Conservation (phyloP, 2,329 filamentous ascomycete species). For the Parafenestella ontariensis region DNA sequence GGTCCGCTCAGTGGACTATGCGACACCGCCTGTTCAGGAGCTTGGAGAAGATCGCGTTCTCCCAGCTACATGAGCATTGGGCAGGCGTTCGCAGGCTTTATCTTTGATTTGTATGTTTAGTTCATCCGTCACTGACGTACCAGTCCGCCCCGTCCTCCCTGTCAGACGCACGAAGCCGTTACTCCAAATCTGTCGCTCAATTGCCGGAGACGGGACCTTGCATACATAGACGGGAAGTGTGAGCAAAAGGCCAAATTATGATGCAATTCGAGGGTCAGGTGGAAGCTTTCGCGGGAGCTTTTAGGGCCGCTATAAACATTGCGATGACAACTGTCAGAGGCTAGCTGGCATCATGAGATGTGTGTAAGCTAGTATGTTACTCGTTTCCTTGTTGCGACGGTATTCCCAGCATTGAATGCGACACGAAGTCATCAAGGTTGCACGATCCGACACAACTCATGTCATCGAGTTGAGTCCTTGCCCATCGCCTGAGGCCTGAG, state of each 20-base stretch:
- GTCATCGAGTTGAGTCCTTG: constrained; percentile 3
- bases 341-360: constrained; percentile 5
- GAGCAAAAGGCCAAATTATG: background rate
- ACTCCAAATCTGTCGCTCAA: constrained; percentile 11
- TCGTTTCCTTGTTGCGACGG: background rate
- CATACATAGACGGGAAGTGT: constrained; percentile 16
- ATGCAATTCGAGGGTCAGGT: constrained; percentile 3
- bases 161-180: constrained; percentile 24
- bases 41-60: background rate
- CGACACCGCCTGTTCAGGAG: background rate
- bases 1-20: background rate
- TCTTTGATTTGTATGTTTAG: background rate
- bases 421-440: constrained; percentile 1
- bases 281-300: background rate
- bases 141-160: constrained; percentile 22
- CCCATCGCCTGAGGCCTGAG: constrained; percentile 13
- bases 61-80: constrained; percentile 4
- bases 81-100: constrained; percentile 16
- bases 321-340: background rate
- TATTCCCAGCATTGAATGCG: background rate
- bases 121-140: constrained; percentile 13
- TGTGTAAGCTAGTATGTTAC: constrained; percentile 1
- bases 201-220: constrained; percentile 10
- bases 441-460: background rate
- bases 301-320: background rate